Percentiles rank a stretch among this genome's conserved stretches.
Conservation (phyloP, 1,139 yeast species). For the Candida dubliniensis region DNA sequence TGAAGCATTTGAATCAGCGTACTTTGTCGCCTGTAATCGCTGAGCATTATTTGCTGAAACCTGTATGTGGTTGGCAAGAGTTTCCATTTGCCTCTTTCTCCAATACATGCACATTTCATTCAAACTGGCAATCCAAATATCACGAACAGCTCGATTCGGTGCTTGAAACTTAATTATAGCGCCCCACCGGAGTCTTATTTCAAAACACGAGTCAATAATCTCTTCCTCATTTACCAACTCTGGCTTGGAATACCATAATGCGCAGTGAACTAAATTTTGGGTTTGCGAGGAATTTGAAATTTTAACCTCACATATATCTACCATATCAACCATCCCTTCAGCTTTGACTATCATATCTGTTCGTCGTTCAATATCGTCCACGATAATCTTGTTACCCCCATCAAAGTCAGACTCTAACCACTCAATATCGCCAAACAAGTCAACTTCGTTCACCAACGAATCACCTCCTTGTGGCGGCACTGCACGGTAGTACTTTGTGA, state of each 20-base stretch:
- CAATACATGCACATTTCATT: constrained; percentile 54
- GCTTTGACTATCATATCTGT: constrained; percentile 57
- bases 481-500: constrained; percentile 54
- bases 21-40: constrained; percentile 52
- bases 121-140: constrained; percentile 65
- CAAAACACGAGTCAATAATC: constrained; percentile 49
- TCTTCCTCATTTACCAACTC: constrained; percentile 27
- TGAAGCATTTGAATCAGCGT: constrained; percentile 56
- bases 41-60: constrained; percentile 49
- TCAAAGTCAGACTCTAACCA: constrained; percentile 62
- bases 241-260: constrained; percentile 45
- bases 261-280: constrained; percentile 38
- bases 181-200: constrained; percentile 51
- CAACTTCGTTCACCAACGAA: constrained; percentile 15
- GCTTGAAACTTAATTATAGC: constrained; percentile 57
- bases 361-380: constrained; percentile 64
- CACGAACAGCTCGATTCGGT: constrained; percentile 46
- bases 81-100: constrained; percentile 49
- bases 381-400: constrained; percentile 54
- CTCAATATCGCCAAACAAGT: constrained; percentile 42
- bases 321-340: constrained; percentile 60
- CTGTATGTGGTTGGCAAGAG: constrained; percentile 34
- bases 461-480: constrained; percentile 48
- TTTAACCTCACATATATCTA: constrained; percentile 43
- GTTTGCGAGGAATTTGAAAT: constrained; percentile 29